A percentile compares a stretch with the other conserved stretches of the same genome.
Conservation (phyloP, 1,139 yeast species). For the Oligophagozyma castellii region DNA sequence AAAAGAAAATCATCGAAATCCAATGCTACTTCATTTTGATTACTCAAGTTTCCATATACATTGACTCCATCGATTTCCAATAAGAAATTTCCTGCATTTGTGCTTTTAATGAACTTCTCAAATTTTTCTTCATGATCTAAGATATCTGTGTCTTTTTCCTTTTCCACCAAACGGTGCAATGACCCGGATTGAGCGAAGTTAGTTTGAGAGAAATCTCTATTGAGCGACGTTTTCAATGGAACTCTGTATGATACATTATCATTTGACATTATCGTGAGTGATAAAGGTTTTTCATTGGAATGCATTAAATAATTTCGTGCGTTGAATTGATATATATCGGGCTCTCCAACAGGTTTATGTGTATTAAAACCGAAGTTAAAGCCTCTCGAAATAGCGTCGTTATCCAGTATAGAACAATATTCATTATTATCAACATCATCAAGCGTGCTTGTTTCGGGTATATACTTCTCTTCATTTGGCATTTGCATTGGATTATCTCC, state of each 20-base stretch:
- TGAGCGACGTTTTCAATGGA: background rate
- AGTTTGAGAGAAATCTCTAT: background rate
- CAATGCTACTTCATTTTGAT: slow-evolving; percentile 9
- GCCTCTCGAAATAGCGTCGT: too few relatives aligned
- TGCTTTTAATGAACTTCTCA: background rate
- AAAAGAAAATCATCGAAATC: slow-evolving; percentile 16
- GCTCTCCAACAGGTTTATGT: background rate
- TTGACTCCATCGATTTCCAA: background rate
- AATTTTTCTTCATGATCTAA: background rate
- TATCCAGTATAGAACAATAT: too few relatives aligned
- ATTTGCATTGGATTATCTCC: too few relatives aligned
- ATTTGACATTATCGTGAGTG: background rate
- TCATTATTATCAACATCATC: too few relatives aligned
- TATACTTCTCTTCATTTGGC: too few relatives aligned
- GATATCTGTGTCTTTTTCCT: too few relatives aligned
- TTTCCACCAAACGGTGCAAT: too few relatives aligned
- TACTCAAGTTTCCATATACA: slow-evolving; percentile 4
- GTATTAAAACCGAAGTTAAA: too few relatives aligned
- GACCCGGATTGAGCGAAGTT: background rate
- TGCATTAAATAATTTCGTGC: background rate
- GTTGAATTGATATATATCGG: background rate
- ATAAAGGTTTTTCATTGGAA: background rate
- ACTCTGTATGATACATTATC: background rate
- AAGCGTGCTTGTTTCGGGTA: too few relatives aligned
- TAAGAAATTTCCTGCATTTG: background rate